Evolutionary conservation across 2,329 filamentous ascomycete genomes (phyloP), one percentile per base, ranked within the genome.

Genomic region (Fusarium veterinarium): DNA sequence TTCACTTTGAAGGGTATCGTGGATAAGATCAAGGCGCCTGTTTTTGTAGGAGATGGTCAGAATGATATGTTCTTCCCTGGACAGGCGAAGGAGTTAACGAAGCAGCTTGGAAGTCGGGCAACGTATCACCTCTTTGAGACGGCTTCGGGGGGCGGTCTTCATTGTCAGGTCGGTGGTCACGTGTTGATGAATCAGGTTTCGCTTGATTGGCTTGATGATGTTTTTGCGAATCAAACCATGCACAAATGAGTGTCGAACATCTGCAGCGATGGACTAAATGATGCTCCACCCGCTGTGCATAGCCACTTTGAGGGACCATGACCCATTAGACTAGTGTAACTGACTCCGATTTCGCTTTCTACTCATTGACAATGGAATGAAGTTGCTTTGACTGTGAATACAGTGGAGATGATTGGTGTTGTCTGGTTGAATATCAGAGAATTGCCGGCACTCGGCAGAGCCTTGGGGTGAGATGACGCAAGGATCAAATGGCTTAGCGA

Each of bases 11-110:
- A 68, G 40, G 74, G 52, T 6, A 41, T 75, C 3, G 46, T 49
- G 17, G 9, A 74, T 6, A 64, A 64, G 28, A 77, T 78, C 30
- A 61, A 75, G 8, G 60, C 72, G 5, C 81, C 80, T 6, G 64
- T 78, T 16, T 60, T 64, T 55, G 31, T 69, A 3, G 65, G 45
- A 40, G 75, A 49, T 41, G 75, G 55, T 3, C 52, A 8, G 17
- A 73, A 28, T 14, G 66, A 69, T n/a, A 38, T 69, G 23, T 69
- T 69, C 28, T 69, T 69, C 19, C 37, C 38, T 3, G 66, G 64
- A 5, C 66, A 69, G 13, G 49, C 66, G 14, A 16, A 38, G 30
- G 44, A 67, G 7, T 3, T 67, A 20, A 57, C 48, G 12, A 31
- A 67, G 25, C 37, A 67, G 7, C 17, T 67, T 1, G 65, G 63